A percentile compares a stretch with the other conserved stretches of the same genome.
phyloP scores from a whole-genome alignment of 768 basidiomycete genomes.

The Phanerodontia chrysosporium region DNA sequence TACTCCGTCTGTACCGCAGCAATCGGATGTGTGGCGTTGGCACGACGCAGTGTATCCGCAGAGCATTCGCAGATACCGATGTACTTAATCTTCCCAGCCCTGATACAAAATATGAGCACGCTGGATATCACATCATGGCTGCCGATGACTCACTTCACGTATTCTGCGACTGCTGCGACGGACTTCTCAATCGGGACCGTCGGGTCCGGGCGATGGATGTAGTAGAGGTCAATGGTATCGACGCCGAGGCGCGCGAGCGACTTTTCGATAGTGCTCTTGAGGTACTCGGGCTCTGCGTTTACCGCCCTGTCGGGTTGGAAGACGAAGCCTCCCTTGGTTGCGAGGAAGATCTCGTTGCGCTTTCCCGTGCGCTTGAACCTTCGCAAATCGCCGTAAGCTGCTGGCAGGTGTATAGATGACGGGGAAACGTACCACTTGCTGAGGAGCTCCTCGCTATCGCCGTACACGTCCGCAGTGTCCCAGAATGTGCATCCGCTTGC shows the following conservation, averaged over 20 bases:
- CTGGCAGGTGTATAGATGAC: background rate
- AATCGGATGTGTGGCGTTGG: slow-evolving; percentile 33
- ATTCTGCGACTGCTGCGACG: slow-evolving; percentile 23
- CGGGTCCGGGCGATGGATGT: slow-evolving; percentile 23
- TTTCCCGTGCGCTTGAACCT: slow-evolving; percentile 55
- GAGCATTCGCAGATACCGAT: slow-evolving; percentile 34
- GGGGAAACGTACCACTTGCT: slow-evolving; percentile 34
- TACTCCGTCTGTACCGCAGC: slow-evolving; percentile 35
- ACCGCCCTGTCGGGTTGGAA: slow-evolving; percentile 10
- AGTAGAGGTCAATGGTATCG: slow-evolving; percentile 31
- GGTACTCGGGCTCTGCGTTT: slow-evolving; percentile 23
- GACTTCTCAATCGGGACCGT: slow-evolving; percentile 17
- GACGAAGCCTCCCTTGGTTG: slow-evolving; percentile 31
- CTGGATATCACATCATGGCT: background rate
- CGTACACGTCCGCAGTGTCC: slow-evolving; percentile 43
- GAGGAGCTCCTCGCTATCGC: slow-evolving; percentile 40
- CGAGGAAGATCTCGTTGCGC: slow-evolving; percentile 42
- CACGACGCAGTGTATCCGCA: slow-evolving; percentile 31
- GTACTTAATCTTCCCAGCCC: slow-evolving; percentile 32
- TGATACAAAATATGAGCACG: too few species aligned
- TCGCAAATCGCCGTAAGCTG: background rate
- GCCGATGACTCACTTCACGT: slow-evolving; percentile 27
- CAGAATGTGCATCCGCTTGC: slow-evolving; percentile 39
- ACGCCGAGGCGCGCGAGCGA: slow-evolving; percentile 25
- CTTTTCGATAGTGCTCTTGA: slow-evolving; percentile 20